Conservation (phyloP, 768 basidiomycete genomes). For the Agaricus subrufescens region DNA sequence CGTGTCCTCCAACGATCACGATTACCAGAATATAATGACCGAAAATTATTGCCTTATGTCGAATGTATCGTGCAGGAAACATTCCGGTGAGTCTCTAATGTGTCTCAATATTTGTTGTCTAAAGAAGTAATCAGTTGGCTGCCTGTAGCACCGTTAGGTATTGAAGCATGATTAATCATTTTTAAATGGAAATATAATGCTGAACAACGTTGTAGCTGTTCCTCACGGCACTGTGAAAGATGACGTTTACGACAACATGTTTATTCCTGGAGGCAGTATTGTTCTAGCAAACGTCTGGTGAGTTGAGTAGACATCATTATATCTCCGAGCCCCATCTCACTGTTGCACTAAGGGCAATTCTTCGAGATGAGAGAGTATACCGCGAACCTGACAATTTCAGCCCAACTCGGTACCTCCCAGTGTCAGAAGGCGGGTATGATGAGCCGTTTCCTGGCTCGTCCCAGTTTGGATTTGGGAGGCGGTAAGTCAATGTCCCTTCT, state of each 20-base stretch:
- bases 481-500: not conserved
- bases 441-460: not conserved
- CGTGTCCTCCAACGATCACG: conserved; percentile 27
- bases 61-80: conserved; percentile 26
- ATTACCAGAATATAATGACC: conserved; percentile 30
- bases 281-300: conserved; percentile 63
- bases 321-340: too few relatives aligned
- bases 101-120: not conserved
- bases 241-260: conserved; percentile 53
- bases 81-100: conserved; percentile 7
- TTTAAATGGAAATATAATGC: too few relatives aligned
- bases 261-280: conserved; percentile 59
- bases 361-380: not conserved
- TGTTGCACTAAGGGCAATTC: not conserved
- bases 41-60: conserved; percentile 29
- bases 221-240: conserved; percentile 64
- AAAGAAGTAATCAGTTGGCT: not conserved
- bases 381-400: not conserved
- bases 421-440: not conserved
- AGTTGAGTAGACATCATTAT: not conserved
- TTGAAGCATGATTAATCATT: too few relatives aligned
- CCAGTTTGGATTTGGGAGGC: not conserved
- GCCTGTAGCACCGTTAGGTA: not conserved
- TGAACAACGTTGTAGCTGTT: conserved; percentile 32
- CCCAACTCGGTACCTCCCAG: not conserved